Evolutionary conservation across 805 yeast genomes (phyloP).

Genomic region (Saccharomyces paradoxus): DNA sequence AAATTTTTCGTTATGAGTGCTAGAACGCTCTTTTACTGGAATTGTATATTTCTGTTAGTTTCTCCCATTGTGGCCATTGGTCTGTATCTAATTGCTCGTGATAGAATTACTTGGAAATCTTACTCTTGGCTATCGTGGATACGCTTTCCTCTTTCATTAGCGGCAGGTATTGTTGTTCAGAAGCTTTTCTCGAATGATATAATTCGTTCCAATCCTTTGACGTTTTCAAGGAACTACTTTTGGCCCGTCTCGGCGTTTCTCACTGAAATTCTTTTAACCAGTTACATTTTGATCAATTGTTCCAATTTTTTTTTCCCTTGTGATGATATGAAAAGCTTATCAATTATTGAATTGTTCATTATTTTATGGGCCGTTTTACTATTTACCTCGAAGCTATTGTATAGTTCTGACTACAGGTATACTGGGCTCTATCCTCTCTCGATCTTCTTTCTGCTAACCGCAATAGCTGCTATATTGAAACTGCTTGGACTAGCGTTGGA

Average conservation of each 20-base stretch:
- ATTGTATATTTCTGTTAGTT: constrained; percentile 42
- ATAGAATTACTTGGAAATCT: constrained; percentile 42
- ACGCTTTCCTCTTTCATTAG: constrained; percentile 53
- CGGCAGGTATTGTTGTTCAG: constrained; percentile 30
- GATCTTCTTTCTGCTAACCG: constrained; percentile 38
- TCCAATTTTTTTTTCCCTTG: constrained; percentile 36
- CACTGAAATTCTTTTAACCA: constrained; percentile 42
- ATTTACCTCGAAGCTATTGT: constrained; percentile 41
- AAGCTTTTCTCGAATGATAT: constrained; percentile 34
- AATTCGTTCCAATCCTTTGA: constrained; percentile 37
- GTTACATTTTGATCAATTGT: constrained; percentile 45
- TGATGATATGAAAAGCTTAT: constrained; percentile 52
- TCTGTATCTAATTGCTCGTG: constrained; percentile 41
- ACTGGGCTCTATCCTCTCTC: constrained; percentile 47
- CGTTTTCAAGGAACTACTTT: constrained; percentile 44
- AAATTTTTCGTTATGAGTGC: constrained; percentile 48
- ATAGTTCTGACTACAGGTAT: constrained; percentile 36
- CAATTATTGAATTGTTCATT: constrained; percentile 46
- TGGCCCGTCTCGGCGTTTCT: constrained; percentile 44
- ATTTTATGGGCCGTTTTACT: constrained; percentile 51
- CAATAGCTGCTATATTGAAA: constrained; percentile 45
- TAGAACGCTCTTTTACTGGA: constrained; percentile 40
- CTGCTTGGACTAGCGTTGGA: constrained; percentile 21
- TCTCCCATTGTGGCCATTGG: constrained; percentile 48
- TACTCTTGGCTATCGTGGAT: constrained; percentile 35